Evolutionary conservation across 192 early-diverging fungal genomes (phyloP).

Genomic region (Radiomyces spectabilis): DNA sequence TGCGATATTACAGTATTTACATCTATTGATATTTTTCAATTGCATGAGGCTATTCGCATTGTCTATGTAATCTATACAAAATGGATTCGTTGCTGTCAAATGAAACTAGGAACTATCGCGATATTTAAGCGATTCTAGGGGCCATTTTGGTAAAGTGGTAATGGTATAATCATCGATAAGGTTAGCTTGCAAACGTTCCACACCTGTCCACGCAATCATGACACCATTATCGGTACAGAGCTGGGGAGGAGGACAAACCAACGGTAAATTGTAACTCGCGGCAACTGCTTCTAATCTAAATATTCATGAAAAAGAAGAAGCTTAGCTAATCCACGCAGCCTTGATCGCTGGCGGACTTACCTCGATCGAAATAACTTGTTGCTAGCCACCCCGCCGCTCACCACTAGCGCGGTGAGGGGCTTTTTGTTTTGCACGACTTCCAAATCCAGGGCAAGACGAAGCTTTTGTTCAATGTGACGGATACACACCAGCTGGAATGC

Average conservation of each 20-base stretch:
- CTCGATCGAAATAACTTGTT: slow-evolving; percentile 50
- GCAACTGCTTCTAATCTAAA: slow-evolving; percentile 33
- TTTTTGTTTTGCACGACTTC: slow-evolving; percentile 23
- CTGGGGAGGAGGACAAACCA: slow-evolving; percentile 69
- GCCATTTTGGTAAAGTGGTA: slow-evolving; percentile 70
- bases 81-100: no score
- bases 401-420: slow-evolving; percentile 47
- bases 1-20: no score
- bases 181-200: slow-evolving; percentile 58
- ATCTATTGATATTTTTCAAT: no score
- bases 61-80: no score
- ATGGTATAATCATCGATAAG: slow-evolving; percentile 66
- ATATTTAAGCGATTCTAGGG: slow-evolving; percentile 46
- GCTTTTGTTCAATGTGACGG: slow-evolving; percentile 57
- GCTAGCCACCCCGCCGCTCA: slow-evolving; percentile 75
- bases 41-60: no score
- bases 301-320: not conserved
- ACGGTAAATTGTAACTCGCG: slow-evolving; percentile 29
- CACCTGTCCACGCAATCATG: slow-evolving; percentile 82
- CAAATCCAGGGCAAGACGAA: slow-evolving; percentile 42
- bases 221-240: slow-evolving; percentile 79
- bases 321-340: not conserved
- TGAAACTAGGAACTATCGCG: no score
- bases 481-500: slow-evolving; percentile 60
- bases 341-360: not conserved